Conservation (phyloP, 1,284 basidiomycete species). For the Sphagnurus paluster region DNA sequence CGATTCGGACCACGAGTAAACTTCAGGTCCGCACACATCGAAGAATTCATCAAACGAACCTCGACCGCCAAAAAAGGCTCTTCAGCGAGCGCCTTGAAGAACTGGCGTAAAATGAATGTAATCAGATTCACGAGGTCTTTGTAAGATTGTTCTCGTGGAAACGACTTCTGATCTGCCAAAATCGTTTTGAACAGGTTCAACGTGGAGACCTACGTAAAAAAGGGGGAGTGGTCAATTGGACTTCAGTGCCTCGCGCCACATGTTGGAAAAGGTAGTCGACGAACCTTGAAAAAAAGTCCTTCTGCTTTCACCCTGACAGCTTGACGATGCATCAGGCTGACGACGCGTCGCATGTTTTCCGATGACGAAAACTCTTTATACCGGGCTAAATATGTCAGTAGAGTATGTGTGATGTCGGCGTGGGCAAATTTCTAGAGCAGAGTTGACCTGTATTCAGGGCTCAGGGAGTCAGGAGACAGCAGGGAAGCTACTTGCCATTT, state of each 20-base stretch:
- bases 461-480: not conserved
- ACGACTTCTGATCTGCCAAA: conserved; percentile 70
- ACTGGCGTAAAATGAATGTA: conserved; percentile 83
- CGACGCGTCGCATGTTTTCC: conserved; percentile 85
- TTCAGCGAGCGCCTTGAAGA: conserved; percentile 85
- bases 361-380: conserved; percentile 80
- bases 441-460: conserved; percentile 4
- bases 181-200: conserved; percentile 84
- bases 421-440: conserved; percentile 75
- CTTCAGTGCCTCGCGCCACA: conserved; percentile 17
- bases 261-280: conserved; percentile 24
- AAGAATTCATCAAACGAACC: conserved; percentile 36
- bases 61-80: conserved; percentile 86
- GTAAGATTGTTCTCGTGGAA: conserved; percentile 77
- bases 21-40: not conserved
- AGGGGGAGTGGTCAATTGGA: conserved; percentile 13
- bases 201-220: conserved; percentile 71
- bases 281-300: conserved; percentile 88
- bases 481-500: conserved; percentile 60
- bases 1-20: conserved; percentile 17
- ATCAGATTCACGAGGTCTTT: conserved; percentile 83
- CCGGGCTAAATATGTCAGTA: conserved; percentile 77
- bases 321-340: conserved; percentile 85
- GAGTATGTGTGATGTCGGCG: conserved; percentile 79
- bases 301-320: conserved; percentile 88